phyloP scores from a whole-genome alignment of 1,139 yeast species.

The Sugiyamaella japonica region DNA sequence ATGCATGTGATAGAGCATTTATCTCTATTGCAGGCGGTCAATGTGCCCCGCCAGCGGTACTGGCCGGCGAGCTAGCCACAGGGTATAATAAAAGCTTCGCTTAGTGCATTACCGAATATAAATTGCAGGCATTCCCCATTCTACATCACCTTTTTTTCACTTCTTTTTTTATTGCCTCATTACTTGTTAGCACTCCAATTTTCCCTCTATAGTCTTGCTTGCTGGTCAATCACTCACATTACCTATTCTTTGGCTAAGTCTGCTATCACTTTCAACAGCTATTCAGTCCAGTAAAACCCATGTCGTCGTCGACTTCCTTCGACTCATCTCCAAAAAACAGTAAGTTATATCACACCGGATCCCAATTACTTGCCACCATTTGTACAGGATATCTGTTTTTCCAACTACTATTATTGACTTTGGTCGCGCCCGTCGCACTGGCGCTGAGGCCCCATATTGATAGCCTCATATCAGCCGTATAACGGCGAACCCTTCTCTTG shows the following conservation, averaged over 20 bases:
- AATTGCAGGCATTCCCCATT: not conserved
- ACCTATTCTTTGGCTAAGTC: not conserved
- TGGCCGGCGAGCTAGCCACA: too few species aligned
- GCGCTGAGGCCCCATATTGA: too few species aligned
- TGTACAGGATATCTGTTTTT: too few species aligned
- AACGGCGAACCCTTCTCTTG: too few species aligned
- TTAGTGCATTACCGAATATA: not conserved
- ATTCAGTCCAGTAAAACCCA: not conserved
- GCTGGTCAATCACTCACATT: not conserved
- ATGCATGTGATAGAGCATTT: not conserved
- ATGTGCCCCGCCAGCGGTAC: not conserved
- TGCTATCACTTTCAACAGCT: not conserved
- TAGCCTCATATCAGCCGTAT: too few species aligned
- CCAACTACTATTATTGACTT: too few species aligned
- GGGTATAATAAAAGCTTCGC: too few species aligned
- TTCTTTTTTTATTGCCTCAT: not conserved
- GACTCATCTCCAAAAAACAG: not conserved
- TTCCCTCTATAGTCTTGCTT: not conserved
- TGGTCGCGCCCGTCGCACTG: too few species aligned
- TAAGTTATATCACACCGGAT: not conserved
- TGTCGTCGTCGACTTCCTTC: too few species aligned
- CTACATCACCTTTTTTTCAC: not conserved
- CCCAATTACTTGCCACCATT: too few species aligned
- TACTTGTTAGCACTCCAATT: not conserved
- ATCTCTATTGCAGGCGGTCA: not conserved